Evolutionary conservation across 768 basidiomycete species (phyloP).

Genomic region (Cystobasidium ongulense): DNA sequence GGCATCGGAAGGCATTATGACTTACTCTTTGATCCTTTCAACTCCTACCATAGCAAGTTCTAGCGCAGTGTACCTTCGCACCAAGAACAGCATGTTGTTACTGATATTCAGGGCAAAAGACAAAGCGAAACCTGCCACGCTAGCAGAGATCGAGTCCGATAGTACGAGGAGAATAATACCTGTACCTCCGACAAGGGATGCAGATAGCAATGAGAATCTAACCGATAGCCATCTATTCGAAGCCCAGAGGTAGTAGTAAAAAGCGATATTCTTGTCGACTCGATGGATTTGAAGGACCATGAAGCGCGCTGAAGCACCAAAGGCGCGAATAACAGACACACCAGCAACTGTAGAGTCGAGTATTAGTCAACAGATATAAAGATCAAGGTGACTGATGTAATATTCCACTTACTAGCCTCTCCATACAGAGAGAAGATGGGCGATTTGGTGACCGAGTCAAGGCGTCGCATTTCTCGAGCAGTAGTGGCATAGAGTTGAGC

Average conservation of each 20-base stretch:
- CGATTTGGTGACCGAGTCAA: conserved; percentile 46
- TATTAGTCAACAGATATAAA: not conserved
- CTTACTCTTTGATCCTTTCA: conserved; percentile 42
- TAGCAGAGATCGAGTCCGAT: conserved; percentile 36
- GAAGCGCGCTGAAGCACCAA: conserved; percentile 39
- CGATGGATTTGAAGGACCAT: conserved; percentile 36
- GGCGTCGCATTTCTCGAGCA: conserved; percentile 47
- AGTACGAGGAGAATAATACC: conserved; percentile 38
- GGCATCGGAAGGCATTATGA: not conserved
- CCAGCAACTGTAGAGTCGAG: conserved; percentile 34
- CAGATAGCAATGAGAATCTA: conserved; percentile 38
- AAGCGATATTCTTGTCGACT: conserved; percentile 38
- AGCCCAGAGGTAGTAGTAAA: conserved; percentile 39
- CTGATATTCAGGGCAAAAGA: conserved; percentile 36
- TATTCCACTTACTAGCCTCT: conserved; percentile 40
- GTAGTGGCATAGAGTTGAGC: conserved; percentile 44
- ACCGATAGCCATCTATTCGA: conserved; percentile 41
- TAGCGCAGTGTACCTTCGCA: conserved; percentile 38
- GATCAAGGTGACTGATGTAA: no score
- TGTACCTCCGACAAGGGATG: conserved; percentile 33
- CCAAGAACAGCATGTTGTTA: conserved; percentile 41
- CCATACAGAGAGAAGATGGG: conserved; percentile 43
- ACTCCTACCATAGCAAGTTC: conserved; percentile 43
- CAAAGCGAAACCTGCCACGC: conserved; percentile 34
- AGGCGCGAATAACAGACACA: conserved; percentile 43